Percentiles rank a stretch among this genome's conserved stretches.
Conservation (phyloP, 352 stramenopile genomes). For the Phytophthora capsici region DNA sequence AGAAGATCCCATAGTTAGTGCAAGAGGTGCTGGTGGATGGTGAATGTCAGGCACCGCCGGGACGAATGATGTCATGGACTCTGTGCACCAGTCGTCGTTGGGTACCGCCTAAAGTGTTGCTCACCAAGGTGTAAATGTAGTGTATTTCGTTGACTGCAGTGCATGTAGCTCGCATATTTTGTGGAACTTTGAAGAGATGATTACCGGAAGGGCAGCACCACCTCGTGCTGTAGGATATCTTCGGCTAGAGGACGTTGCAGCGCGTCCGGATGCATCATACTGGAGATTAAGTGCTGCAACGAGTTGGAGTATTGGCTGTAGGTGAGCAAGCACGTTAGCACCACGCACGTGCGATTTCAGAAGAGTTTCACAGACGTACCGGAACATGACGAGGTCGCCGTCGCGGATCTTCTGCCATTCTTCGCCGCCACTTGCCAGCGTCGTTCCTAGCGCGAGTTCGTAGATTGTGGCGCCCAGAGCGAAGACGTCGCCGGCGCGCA, state of each 20-base stretch:
- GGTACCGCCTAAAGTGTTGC: background rate
- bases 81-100: slow-evolving; percentile 19
- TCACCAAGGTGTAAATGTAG: slow-evolving; percentile 7
- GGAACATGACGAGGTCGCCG: slow-evolving; percentile 81
- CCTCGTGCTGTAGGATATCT: slow-evolving; percentile 87
- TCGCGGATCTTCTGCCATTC: slow-evolving; percentile 90
- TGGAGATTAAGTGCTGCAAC: slow-evolving; percentile 84
- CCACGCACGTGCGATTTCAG: background rate
- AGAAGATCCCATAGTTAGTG: slow-evolving; percentile 26
- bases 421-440: slow-evolving; percentile 74
- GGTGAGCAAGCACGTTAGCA: slow-evolving; percentile 17
- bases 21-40: slow-evolving; percentile 17
- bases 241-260: slow-evolving; percentile 79
- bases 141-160: slow-evolving; percentile 17
- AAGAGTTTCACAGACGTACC: slow-evolving; percentile 37
- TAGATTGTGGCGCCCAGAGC: slow-evolving; percentile 87
- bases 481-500: slow-evolving; percentile 84
- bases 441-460: slow-evolving; percentile 74
- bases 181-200: background rate
- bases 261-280: slow-evolving; percentile 89
- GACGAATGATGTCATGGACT: slow-evolving; percentile 20
- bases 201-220: slow-evolving; percentile 71
- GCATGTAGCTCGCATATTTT: slow-evolving; percentile 23
- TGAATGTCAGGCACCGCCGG: slow-evolving; percentile 27
- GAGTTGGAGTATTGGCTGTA: slow-evolving; percentile 87